phyloP scores from a whole-genome alignment of 169 alveolate genomes.

The Amoebophrya sp. region DNA sequence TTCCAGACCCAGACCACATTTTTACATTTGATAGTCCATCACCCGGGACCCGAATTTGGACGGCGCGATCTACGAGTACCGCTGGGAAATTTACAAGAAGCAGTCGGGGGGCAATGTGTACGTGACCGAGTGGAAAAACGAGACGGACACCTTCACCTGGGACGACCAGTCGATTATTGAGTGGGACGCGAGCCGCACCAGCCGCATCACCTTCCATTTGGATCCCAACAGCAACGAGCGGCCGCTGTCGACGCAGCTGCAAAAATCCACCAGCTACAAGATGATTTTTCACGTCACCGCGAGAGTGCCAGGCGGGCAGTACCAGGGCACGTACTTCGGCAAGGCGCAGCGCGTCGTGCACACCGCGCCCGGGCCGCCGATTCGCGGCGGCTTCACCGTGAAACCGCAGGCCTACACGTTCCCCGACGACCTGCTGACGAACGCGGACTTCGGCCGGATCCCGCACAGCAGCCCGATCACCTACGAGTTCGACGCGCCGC shows the following conservation, averaged over 20 bases:
- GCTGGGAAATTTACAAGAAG: not conserved
- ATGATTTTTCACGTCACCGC: not conserved
- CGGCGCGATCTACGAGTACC: not conserved
- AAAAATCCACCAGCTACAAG: constrained; percentile 9
- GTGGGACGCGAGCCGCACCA: not conserved
- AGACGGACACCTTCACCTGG: not conserved
- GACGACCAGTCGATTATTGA: not conserved
- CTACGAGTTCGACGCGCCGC: constrained; percentile 25
- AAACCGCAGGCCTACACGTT: not conserved
- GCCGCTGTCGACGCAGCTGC: not conserved
- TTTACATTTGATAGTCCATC: too few species aligned
- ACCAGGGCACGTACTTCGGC: constrained; percentile 12
- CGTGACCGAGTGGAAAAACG: constrained; percentile 17
- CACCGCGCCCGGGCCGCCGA: constrained; percentile 23
- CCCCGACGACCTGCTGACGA: constrained; percentile 24
- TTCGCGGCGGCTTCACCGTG: constrained; percentile 17
- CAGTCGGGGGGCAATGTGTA: not conserved
- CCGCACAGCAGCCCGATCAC: not conserved
- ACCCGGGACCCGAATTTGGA: not conserved
- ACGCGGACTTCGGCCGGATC: not conserved
- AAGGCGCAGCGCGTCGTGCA: not conserved
- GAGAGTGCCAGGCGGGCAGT: not conserved
- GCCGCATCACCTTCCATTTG: not conserved
- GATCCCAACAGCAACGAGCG: not conserved
- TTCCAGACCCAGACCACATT: too few species aligned